These are phyloP conservation scores for Lomentospora prolificans DNA, from an alignment of 2,329 filamentous ascomycete species.

Conservation along the genomic window DNA sequence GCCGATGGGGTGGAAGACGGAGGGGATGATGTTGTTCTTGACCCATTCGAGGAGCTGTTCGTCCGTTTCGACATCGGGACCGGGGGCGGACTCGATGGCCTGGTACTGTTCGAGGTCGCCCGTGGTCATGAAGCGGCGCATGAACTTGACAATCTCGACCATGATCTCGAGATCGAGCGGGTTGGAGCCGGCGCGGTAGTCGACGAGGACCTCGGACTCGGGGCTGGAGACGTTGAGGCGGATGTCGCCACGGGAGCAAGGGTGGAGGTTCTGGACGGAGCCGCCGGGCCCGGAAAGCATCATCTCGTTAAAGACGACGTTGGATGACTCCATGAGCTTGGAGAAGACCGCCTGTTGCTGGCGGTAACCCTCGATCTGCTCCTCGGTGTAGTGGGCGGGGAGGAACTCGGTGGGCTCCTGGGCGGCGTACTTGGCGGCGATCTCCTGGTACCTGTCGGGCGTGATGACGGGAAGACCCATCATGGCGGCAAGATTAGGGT, in stretches of 20 bases:
- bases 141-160: slow-evolving; percentile 17
- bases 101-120: slow-evolving; percentile 15
- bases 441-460: slow-evolving; percentile 15
- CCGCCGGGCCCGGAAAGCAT: slow-evolving; percentile 24
- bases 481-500: slow-evolving; percentile 15
- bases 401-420: slow-evolving; percentile 15
- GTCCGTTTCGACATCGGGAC: slow-evolving; percentile 13
- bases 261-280: slow-evolving; percentile 17
- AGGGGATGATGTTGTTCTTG: slow-evolving; percentile 15
- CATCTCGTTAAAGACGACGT: slow-evolving; percentile 32
- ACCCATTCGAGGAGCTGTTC: slow-evolving; percentile 16
- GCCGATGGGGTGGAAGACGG: slow-evolving; percentile 18
- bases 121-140: slow-evolving; percentile 16
- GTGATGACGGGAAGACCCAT: slow-evolving; percentile 16
- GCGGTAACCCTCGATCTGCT: slow-evolving; percentile 23
- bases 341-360: slow-evolving; percentile 25
- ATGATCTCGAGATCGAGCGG: slow-evolving; percentile 17
- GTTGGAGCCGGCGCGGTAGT: slow-evolving; percentile 18
- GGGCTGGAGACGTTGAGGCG: slow-evolving; percentile 15
- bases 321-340: slow-evolving; percentile 14
- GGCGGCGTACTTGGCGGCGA: slow-evolving; percentile 12
- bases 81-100: slow-evolving; percentile 14
- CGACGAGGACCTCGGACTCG: slow-evolving; percentile 15
- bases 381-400: slow-evolving; percentile 13
- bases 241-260: slow-evolving; percentile 15